Evolutionary conservation across 192 early-diverging fungal species (phyloP).

Genomic region (Dimargaris cristalligena): DNA sequence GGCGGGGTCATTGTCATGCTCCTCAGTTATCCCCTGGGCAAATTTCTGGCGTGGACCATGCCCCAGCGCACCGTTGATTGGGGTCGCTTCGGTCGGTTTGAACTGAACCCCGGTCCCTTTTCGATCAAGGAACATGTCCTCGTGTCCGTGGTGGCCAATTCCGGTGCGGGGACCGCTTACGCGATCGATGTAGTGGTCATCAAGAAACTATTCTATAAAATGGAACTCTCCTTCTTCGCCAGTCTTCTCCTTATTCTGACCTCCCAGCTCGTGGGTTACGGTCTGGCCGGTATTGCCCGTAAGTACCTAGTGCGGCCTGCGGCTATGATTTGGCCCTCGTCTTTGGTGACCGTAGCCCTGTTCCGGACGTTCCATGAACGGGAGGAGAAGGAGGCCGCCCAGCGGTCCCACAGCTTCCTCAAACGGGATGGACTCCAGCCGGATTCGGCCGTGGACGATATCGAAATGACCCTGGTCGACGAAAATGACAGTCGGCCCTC

Average conservation of each 20-base stretch:
- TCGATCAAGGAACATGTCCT: constrained; percentile 80
- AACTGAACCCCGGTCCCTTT: constrained; percentile 75
- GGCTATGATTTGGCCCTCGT: constrained; percentile 77
- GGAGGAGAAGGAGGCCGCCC: constrained; percentile 16
- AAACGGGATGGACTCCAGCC: neutral
- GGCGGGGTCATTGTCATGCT: constrained; percentile 54
- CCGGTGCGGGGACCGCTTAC: constrained; percentile 49
- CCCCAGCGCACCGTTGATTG: constrained; percentile 20
- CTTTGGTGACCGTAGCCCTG: constrained; percentile 55
- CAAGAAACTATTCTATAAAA: constrained; percentile 48
- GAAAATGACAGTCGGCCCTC: too few relatives aligned
- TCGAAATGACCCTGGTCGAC: constrained; percentile 4
- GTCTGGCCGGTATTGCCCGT: constrained; percentile 52
- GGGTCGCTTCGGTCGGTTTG: constrained; percentile 27
- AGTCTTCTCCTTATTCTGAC: constrained; percentile 50
- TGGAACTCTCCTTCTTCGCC: constrained; percentile 41
- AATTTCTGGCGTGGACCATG: constrained; percentile 39
- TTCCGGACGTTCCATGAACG: constrained; percentile 60
- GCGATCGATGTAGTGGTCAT: constrained; percentile 60
- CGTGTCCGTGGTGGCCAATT: constrained; percentile 57
- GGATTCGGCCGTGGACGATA: neutral
- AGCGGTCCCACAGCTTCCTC: neutral
- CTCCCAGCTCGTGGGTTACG: constrained; percentile 47
- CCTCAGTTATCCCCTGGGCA: constrained; percentile 58
- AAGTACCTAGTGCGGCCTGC: constrained; percentile 73